Base-by-base conservation (phyloP, 129 eudicot genomes). In the Apium graveolens region DNA sequence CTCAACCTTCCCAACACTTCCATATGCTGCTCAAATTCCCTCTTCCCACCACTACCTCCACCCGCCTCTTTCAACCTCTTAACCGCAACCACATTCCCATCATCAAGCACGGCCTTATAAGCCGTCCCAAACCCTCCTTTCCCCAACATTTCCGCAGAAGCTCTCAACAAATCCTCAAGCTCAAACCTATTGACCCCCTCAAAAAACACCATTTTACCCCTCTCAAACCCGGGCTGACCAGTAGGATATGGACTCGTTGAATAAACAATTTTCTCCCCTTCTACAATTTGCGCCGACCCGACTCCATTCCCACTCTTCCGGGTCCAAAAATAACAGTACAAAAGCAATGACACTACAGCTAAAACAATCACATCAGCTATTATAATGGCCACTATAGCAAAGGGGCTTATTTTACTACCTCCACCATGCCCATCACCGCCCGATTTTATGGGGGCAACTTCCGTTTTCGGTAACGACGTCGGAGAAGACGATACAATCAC, bases 91-190 rank as follows among this genome's bases (percentile, higher is more conserved):
- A 90, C 89, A 80, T 77, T 78, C 0, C 99, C 97, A 74, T 96
- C 97, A n/a, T 92, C 97, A 76, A 96, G 73, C 85, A 92, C 86
- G 21, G 99, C 97, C 90, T 96, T 96, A n/a, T 96, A 96, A 73
- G 95, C 92, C 79, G 97, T 96, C 85, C 99, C 99, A 9, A 92
- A 86, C 63, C 91, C 93, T 5, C 99, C 99, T 85, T 89, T 96
- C 13, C 99, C 97, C 83, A 96, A 68, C 96, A 92, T 92, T 77
- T 96, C 99, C 29, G 99, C 99, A 66, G 97, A 92, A 11, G 99
- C 99, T 29, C 91, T 85, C 63, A 96, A 72, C 89, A 96, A 88
- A 43, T 96, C 99, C 87, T 96, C 99, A 32, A 96, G 78, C 90
- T 96, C 99, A 78, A 96, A 96, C 90, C 88, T 88, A 85, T 73